Evolutionary conservation across 768 basidiomycete genomes (phyloP), one percentile per base, ranked within the genome.

Genomic region (Hygrocybe punicea): DNA sequence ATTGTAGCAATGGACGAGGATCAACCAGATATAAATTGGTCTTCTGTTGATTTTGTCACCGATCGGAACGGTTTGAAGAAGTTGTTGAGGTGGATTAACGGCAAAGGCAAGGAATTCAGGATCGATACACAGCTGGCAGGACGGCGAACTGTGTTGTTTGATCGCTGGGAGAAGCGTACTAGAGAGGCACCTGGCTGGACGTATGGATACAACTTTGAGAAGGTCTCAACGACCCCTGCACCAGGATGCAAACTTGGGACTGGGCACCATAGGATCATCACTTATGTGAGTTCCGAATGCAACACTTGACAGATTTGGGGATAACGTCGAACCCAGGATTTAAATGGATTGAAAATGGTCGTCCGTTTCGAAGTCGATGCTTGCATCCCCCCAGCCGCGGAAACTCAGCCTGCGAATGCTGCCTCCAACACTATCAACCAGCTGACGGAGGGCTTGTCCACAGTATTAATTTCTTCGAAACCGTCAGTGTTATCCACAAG

Each of bases 81-180:
- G 66, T 70, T 90, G 39, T 63, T 84, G 19, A 75, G 83, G 23
- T 87, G 83, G 84, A 73, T 80, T n/a, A 66, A 64, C 16, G 73
- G 69, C 23, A 70, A 69, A 9, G 58, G 63, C n/a, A 70, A 67
- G 9, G 29, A 82, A 53, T 92, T 91, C 63, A 74, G 89, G 17
- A 87, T 92, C 59, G 87, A 92, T 55, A 58, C 84, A 3, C 83
- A 91, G 65, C 72, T 88, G 16, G 78, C 76, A 0, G 86, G 87
- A 1, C 59, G 70, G 21, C 74, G 72, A 54, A 89, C 89, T 0
- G 71, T 87, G 14, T 62, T 91, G 24, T 71, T 90, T 62, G 83
- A 81, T 54, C 73, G 89, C 1, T 86, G 85, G 81, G 79, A 79
- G 57, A 66, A 70, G 58, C 56, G 69, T 10, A 64, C 70, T n/a